Percentiles rank a stretch among this genome's conserved stretches.
Evolutionary conservation across 164 flowering plant genomes (phyloP).

Genomic region (Platanus orientalis): DNA sequence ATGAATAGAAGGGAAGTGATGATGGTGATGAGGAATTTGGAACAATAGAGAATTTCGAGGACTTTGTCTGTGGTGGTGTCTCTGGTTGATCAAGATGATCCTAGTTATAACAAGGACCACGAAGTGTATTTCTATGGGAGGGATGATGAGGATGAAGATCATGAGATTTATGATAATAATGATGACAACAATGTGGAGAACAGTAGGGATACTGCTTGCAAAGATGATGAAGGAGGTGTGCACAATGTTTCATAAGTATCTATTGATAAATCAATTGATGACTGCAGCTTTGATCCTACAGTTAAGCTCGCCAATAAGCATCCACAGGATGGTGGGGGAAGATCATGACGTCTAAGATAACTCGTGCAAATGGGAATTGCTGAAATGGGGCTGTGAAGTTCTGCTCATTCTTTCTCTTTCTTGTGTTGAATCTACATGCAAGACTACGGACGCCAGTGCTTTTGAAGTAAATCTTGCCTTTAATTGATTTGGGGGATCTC

Average conservation of each 20-base stretch:
- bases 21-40: slow-evolving; percentile 30
- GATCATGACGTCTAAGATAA: slow-evolving; percentile 35
- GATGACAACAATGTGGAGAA: slow-evolving; percentile 8
- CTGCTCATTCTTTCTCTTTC: no score
- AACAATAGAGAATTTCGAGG: slow-evolving; percentile 39
- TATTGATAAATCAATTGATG: neutral
- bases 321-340: slow-evolving; percentile 16
- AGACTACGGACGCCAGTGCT: no score
- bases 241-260: slow-evolving; percentile 15
- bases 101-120: slow-evolving; percentile 9
- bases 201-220: slow-evolving; percentile 8
- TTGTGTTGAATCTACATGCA: no score
- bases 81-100: slow-evolving; percentile 19
- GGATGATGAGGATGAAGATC: slow-evolving; percentile 2
- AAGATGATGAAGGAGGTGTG: slow-evolving; percentile 20
- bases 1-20: slow-evolving; percentile 49
- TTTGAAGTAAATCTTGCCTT: no score
- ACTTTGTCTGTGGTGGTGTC: slow-evolving; percentile 47
- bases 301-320: slow-evolving; percentile 3
- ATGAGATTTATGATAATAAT: slow-evolving; percentile 12
- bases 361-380: no score
- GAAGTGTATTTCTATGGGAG: slow-evolving; percentile 10
- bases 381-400: no score
- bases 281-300: neutral
- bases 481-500: no score